Evolutionary conservation across 768 basidiomycete genomes (phyloP), one percentile per base, ranked within the genome.

Genomic region (Postia placenta): DNA sequence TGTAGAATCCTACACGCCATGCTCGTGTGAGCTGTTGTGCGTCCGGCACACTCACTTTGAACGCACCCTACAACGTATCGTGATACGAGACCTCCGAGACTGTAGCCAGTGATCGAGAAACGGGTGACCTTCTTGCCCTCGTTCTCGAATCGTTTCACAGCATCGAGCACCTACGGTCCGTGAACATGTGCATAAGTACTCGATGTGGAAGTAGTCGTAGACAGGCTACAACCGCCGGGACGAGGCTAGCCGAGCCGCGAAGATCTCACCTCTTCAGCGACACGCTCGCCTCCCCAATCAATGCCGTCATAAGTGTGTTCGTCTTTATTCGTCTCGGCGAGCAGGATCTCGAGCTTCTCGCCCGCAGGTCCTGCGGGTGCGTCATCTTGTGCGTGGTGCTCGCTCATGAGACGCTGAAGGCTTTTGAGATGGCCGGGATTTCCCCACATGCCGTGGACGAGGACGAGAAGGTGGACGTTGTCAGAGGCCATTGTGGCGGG

Each of bases 221-320:
- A 45, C n/a, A n/a, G n/a, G n/a, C n/a, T n/a, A n/a, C n/a, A n/a
- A n/a, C n/a, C n/a, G n/a, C 19, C 35, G 43, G 9, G 24, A 15
- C 25, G 47, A 25, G 41, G 19, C 25, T 25, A 14, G n/a, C 41
- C 23, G n/a, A n/a, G n/a, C n/a, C 17, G n/a, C 25, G 25, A 22
- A 19, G 33, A 2, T 57, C 71, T 28, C 44, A 88, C 89, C 79
- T 93, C 91, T 52, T 81, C 69, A 3, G 87, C 80, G 28, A 92
- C 80, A 26, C 91, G 73, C 66, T 91, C 87, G 30, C 81, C 85
- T 50, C 87, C 83, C 79, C 87, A 87, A 60, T 92, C 89, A 20
- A 92, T 78, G 1, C 89, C 88, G 55, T 92, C 89, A 56, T 90
- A 91, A 1, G 87, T 89, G 9, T 74, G 75, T 24, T 80, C 76